These are phyloP conservation scores for Trametes villosa DNA, from an alignment of 768 basidiomycete species.

Conservation along the genomic window DNA sequence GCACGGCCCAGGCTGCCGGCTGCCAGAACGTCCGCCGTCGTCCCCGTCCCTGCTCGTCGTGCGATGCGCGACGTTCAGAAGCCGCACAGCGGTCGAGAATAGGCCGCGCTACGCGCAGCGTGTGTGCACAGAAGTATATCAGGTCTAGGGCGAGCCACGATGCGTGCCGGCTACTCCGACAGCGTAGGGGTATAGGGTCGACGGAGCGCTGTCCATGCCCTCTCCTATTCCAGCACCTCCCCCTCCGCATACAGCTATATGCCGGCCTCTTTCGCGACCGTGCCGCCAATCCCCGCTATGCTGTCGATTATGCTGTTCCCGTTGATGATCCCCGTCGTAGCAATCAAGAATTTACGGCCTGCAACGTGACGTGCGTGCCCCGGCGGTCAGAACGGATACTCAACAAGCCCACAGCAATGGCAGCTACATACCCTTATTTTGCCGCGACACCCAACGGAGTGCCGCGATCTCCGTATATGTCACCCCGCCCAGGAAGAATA, in stretches of 20 bases:
- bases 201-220: slow-evolving; percentile 10
- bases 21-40: not conserved
- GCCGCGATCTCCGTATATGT: slow-evolving; percentile 98
- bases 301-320: slow-evolving; percentile 75
- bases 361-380: no score
- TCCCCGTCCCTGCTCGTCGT: slow-evolving; percentile 6
- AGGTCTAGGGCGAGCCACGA: not conserved
- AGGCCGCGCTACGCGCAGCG: slow-evolving; percentile 2
- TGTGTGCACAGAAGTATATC: not conserved
- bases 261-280: slow-evolving; percentile 47
- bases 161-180: slow-evolving; percentile 2
- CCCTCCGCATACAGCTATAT: slow-evolving; percentile 27
- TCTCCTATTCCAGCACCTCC: not conserved
- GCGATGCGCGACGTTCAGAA: not conserved
- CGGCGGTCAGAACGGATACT: slow-evolving; percentile 5
- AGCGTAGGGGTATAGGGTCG: not conserved
- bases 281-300: slow-evolving; percentile 52
- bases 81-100: slow-evolving; percentile 1
- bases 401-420: slow-evolving; percentile 2
- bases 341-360: slow-evolving; percentile 90
- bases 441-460: slow-evolving; percentile 87
- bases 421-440: slow-evolving; percentile 68
- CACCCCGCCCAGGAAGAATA: slow-evolving; percentile 97
- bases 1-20: slow-evolving; percentile 13
- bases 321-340: slow-evolving; percentile 89